Base-by-base conservation (phyloP, 805 yeast genomes). In the Pichia gijzeniarum region DNA sequence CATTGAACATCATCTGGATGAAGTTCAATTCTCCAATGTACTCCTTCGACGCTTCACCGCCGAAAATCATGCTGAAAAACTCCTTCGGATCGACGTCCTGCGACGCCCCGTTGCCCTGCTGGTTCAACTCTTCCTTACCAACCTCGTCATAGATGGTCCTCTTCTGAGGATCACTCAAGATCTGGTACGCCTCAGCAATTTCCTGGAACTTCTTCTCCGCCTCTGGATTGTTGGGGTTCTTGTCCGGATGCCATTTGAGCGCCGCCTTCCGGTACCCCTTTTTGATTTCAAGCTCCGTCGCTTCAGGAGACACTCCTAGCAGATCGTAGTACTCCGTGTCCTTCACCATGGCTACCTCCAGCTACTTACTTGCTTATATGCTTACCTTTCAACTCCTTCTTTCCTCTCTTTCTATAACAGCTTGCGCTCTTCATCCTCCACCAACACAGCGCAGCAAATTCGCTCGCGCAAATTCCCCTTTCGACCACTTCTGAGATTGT, bases 1-100 rank as follows among this genome's bases (percentile, higher is more conserved):
- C 59, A 47, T 54, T 65, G 54, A 83, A 75, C 60, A 93, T 67
- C 54, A 89, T 95, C 56, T 78, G 79, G 58, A 93, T 64, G 61
- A 90, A 71, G 25, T 89, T 77, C 50, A 89, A 67, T 61, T 93
- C 96, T 5, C 99, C 99, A 55, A 91, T 86, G 73, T 89, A 82
- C 40, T 82, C 81, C 30, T 71, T 75, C 64, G 90, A 89, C 2
- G 93, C 95, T 46, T 85, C 95, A 40, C 96, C 96, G 38, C 96
- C 96, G 64, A 89, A 82, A 48, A 82, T 81, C 68, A 73, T 73
- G 4, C 82, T 71, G 60, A 82, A 82, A 54, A 80, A 79, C 57
- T 82, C 88, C 35, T 77, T 70, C 2, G 91, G 85, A 60, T 84
- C 91, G 53, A 80, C 88, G 50, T 81, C 85, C 41, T 69, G 71